Conservation (phyloP, 2,329 filamentous ascomycete genomes). For the Chaetomium sp. region DNA sequence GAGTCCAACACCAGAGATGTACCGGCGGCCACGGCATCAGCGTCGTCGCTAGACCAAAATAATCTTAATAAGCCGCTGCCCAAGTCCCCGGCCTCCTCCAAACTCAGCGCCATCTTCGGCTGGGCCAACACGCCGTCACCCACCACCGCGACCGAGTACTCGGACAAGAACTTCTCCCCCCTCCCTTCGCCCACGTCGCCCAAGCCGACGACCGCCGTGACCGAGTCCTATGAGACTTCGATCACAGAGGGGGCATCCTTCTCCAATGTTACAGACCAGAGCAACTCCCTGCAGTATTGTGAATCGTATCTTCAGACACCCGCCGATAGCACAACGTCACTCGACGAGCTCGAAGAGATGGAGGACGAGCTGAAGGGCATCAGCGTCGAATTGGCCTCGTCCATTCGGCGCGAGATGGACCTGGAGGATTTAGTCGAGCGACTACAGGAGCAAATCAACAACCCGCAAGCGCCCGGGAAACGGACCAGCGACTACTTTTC, state of each 20-base stretch:
- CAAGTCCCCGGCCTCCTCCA: conserved; percentile 55
- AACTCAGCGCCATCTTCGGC: conserved; percentile 56
- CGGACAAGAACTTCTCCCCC: conserved; percentile 51
- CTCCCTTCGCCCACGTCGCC: conserved; percentile 56
- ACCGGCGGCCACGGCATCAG: conserved; percentile 32
- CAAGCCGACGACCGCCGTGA: conserved; percentile 41
- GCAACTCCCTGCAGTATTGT: conserved; percentile 52
- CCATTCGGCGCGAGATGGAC: conserved; percentile 94
- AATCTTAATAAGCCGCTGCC: conserved; percentile 58
- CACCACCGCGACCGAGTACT: conserved; percentile 53
- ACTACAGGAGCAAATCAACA: conserved; percentile 74
- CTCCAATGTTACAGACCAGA: conserved; percentile 44
- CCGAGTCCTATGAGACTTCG: conserved; percentile 47
- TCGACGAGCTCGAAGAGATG: conserved; percentile 74
- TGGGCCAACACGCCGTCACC: conserved; percentile 52
- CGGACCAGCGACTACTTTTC: conserved; percentile 98
- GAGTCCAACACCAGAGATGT: conserved; percentile 42
- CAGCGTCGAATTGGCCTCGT: conserved; percentile 86
- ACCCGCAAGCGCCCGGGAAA: conserved; percentile 61
- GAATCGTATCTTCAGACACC: conserved; percentile 57
- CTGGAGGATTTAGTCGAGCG: conserved; percentile 91
- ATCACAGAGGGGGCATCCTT: conserved; percentile 45
- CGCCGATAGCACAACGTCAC: conserved; percentile 44
- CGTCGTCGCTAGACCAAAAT: conserved; percentile 31
- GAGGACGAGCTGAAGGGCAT: conserved; percentile 94